A percentile compares a stretch with the other conserved stretches of the same genome.
phyloP scores from a whole-genome alignment of 805 yeast species.

The Teunomyces atbi region DNA sequence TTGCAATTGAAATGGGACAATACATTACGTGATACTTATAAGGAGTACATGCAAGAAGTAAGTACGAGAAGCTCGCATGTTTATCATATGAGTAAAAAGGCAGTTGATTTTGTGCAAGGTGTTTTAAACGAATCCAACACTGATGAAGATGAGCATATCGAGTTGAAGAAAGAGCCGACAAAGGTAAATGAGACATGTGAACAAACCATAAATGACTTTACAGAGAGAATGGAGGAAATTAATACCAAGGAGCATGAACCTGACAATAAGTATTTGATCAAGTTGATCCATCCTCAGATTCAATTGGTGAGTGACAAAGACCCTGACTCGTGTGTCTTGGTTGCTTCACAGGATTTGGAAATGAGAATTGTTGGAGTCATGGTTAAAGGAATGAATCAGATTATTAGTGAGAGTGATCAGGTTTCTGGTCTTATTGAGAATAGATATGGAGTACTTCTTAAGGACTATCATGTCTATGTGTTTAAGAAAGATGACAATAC shows the following conservation, averaged over 20 bases:
- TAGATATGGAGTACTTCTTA: slow-evolving; percentile 53
- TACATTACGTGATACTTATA: slow-evolving; percentile 58
- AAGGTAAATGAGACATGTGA: neutral
- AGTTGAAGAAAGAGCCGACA: slow-evolving; percentile 17
- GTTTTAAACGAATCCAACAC: slow-evolving; percentile 22
- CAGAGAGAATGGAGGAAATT: slow-evolving; percentile 43
- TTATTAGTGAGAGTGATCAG: slow-evolving; percentile 32
- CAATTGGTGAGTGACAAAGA: slow-evolving; percentile 55
- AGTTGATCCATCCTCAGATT: slow-evolving; percentile 77
- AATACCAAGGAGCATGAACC: slow-evolving; percentile 37
- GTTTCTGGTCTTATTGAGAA: slow-evolving; percentile 49
- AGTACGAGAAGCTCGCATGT: slow-evolving; percentile 42
- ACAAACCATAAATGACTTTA: neutral
- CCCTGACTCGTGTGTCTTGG: slow-evolving; percentile 46
- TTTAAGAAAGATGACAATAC: slow-evolving; percentile 36
- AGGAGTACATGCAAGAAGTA: slow-evolving; percentile 51
- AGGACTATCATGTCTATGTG: slow-evolving; percentile 56
- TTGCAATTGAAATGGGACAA: slow-evolving; percentile 80
- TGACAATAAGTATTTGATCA: slow-evolving; percentile 60
- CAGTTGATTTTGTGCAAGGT: slow-evolving; percentile 48
- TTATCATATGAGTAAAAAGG: slow-evolving; percentile 48
- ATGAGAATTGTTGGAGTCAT: slow-evolving; percentile 47
- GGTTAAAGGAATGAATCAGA: slow-evolving; percentile 39
- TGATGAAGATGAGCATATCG: slow-evolving; percentile 15
- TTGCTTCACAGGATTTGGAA: slow-evolving; percentile 60